Base-by-base conservation (phyloP, 352 stramenopile species). In the Globisporangium sylvaticum region DNA sequence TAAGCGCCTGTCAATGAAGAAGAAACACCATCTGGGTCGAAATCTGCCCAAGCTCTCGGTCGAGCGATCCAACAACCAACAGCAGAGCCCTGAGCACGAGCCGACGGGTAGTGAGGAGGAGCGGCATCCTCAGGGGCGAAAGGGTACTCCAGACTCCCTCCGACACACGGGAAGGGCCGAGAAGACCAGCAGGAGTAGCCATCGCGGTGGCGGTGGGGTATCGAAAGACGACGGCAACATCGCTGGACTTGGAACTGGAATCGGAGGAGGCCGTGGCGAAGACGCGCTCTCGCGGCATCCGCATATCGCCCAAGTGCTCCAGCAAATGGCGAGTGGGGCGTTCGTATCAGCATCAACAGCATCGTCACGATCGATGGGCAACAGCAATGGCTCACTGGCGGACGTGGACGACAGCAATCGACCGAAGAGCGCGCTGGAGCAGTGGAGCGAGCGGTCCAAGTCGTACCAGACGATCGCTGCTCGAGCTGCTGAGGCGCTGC, bases 391-490 rank as follows among this genome's bases (percentile, higher is more conserved):
- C 12, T 22, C 39, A 57, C 32, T 27, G 54, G 59, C 9, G 7
- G 27, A 67, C 32, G 12, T 18, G 56, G 18, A 62, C 22, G 18
- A 61, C 12, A 48, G 9, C 12, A 39, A 22, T 18, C 61, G 37
- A 5, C 59, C 48, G 7, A 58, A 46, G 14, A 42, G 34, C 22
- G 53, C 48, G 24, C 10, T 50, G 1, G 76, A 88, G 12, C 77
- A 84, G 54, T 90, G 82, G 82, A 39, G 22, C 2, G 75, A 87
- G 48, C 73, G 82, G 20, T 81, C 73, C 3, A 64, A 55, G 3
- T 85, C 73, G 62, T 89, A 90, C 53, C 72, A 80, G 44, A 73
- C 65, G 27, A 83, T 90, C 29, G 80, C 77, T 3, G 7, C 46
- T 3, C 72, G 80, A 18, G 63, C 69, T 9, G 39, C 58, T 9